These are phyloP conservation scores for Escovopsis weberi DNA, from an alignment of 2,329 filamentous ascomycete species.

Conservation along the genomic window DNA sequence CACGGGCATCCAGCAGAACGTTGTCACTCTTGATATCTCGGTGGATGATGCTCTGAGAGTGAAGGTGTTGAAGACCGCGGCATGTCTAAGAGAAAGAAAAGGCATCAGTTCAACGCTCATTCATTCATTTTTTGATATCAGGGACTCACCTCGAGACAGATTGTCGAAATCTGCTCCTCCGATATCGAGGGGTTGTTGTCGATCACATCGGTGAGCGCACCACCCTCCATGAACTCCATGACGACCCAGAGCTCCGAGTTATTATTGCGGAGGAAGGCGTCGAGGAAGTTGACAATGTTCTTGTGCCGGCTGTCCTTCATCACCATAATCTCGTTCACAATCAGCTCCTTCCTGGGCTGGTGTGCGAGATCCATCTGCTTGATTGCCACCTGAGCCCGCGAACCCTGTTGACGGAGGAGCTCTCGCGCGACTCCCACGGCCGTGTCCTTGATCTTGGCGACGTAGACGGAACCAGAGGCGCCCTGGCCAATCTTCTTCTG, in stretches of 20 bases:
- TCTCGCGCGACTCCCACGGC: slow-evolving; percentile 75
- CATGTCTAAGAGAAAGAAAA: slow-evolving; percentile 52
- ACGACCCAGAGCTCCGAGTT: slow-evolving; percentile 97
- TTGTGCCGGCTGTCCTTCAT: slow-evolving; percentile 99
- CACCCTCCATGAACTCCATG: slow-evolving; percentile 99
- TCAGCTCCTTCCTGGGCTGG: slow-evolving; percentile 92
- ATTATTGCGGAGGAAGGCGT: slow-evolving; percentile 91
- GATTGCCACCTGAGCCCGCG: slow-evolving; percentile 83
- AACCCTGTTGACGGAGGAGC: slow-evolving; percentile 64
- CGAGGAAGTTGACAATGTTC: slow-evolving; percentile 98
- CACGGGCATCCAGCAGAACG: slow-evolving; percentile 81
- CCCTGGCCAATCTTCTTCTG: slow-evolving; percentile 99
- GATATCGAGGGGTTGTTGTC: slow-evolving; percentile 92
- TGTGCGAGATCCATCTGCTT: slow-evolving; percentile 99
- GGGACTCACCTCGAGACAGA: slow-evolving; percentile 72
- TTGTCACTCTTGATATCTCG: slow-evolving; percentile 99
- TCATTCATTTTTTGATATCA: no score
- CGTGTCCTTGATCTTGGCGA: slow-evolving; percentile 84
- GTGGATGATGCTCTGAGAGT: slow-evolving; percentile 94
- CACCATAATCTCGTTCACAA: slow-evolving; percentile 98
- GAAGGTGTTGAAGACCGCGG: slow-evolving; percentile 84
- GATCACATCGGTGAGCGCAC: slow-evolving; percentile 93
- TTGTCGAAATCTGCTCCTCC: slow-evolving; percentile 95
- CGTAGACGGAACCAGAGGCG: slow-evolving; percentile 94
- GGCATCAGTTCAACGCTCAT: no score